These are phyloP conservation scores for Coriolopsis trogii DNA, from an alignment of 1,284 basidiomycete species.

Conservation along the genomic window DNA sequence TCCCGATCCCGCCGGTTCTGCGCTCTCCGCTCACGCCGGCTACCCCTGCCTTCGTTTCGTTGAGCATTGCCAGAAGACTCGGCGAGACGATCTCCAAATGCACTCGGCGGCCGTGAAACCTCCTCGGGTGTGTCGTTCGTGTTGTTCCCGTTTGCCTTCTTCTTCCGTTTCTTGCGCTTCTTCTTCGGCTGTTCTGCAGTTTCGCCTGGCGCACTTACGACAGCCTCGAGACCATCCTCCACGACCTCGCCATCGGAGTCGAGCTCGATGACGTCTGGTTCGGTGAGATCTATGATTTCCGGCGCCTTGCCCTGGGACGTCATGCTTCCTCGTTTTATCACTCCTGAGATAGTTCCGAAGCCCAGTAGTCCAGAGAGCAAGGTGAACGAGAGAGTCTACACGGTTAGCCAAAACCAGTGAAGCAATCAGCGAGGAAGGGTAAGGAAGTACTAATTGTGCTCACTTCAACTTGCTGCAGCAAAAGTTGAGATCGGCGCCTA, in stretches of 20 bases:
- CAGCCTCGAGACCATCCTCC: not conserved
- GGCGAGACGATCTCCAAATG: conserved; percentile 4
- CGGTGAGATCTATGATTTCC: conserved; percentile 42
- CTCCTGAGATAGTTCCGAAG: no score
- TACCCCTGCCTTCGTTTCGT: not conserved
- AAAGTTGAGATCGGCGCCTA: conserved; percentile 4
- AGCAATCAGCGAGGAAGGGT: no score
- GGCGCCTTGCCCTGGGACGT: not conserved
- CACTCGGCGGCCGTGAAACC: no score
- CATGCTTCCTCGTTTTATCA: not conserved
- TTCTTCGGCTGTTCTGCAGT: conserved; percentile 14
- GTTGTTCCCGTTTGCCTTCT: conserved; percentile 8
- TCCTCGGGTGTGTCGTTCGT: no score
- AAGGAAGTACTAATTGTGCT: no score
- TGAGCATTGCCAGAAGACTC: not conserved
- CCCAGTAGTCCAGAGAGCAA: no score
- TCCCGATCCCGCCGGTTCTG: not conserved
- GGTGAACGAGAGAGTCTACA: no score
- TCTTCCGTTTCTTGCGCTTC: conserved; percentile 25
- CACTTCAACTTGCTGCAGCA: conserved; percentile 4
- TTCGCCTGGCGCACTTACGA: not conserved
- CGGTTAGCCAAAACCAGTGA: no score
- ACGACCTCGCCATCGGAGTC: conserved; percentile 29
- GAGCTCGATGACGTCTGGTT: conserved; percentile 29
- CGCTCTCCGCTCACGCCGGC: not conserved